Evolutionary conservation across 1,139 yeast genomes (phyloP).

Genomic region (Yamadazyma epiphylla): DNA sequence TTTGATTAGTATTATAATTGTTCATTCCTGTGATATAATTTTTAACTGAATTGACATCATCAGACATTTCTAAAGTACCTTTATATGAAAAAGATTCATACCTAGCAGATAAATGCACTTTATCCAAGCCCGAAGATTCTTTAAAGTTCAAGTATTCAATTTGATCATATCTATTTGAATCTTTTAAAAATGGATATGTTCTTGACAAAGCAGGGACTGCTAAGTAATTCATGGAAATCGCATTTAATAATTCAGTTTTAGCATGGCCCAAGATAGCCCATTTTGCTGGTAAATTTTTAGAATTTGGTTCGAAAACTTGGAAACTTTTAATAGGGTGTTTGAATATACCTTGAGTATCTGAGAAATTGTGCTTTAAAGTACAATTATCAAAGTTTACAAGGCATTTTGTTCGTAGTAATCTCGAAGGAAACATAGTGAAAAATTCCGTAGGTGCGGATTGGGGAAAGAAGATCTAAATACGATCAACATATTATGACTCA

Average conservation of each 20-base stretch:
- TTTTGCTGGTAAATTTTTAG: conserved; percentile 15
- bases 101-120: conserved; percentile 82
- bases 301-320: conserved; percentile 18
- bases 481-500: too few relatives aligned
- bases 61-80: conserved; percentile 53
- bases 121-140: conserved; percentile 50
- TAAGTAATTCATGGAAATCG: conserved; percentile 36
- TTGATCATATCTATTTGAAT: conserved; percentile 18
- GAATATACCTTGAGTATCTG: conserved; percentile 6
- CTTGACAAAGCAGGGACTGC: conserved; percentile 54
- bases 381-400: conserved; percentile 12
- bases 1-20: conserved; percentile 38
- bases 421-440: conserved; percentile 1
- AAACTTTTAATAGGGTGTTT: conserved; percentile 23
- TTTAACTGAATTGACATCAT: conserved; percentile 68
- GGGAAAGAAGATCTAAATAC: too few relatives aligned
- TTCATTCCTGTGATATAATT: conserved; percentile 54
- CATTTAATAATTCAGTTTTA: conserved; percentile 31
- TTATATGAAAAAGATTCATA: conserved; percentile 71
- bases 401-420: conserved; percentile 5
- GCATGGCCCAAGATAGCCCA: conserved; percentile 37
- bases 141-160: conserved; percentile 56
- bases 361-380: conserved; percentile 7
- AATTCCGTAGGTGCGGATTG: not conserved
- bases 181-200: conserved; percentile 48